Evolutionary conservation across 495 filamentous ascomycete species (phyloP).

Genomic region (Trichoderma reesei): DNA sequence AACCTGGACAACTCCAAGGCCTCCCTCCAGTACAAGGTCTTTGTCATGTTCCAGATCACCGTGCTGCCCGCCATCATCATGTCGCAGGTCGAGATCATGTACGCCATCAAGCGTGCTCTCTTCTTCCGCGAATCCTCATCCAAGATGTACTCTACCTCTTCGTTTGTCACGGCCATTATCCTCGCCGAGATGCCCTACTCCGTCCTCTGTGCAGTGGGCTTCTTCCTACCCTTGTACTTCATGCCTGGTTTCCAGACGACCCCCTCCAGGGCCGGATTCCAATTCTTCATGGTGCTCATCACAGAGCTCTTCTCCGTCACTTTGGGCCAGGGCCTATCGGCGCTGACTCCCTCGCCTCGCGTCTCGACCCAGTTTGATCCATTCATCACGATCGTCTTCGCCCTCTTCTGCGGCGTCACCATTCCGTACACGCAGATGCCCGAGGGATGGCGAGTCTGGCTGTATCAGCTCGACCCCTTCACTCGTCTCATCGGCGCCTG

Average conservation of each 20-base stretch:
- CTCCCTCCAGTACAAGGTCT: slow-evolving; percentile 68
- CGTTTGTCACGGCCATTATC: slow-evolving; percentile 61
- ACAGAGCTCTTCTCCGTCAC: slow-evolving; percentile 70
- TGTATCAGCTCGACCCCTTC: slow-evolving; percentile 78
- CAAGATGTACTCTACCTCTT: slow-evolving; percentile 68
- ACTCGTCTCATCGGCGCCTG: slow-evolving; percentile 73
- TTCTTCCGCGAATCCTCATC: slow-evolving; percentile 70
- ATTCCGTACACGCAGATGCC: slow-evolving; percentile 69
- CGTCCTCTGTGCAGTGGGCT: slow-evolving; percentile 60
- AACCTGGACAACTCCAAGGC: slow-evolving; percentile 57
- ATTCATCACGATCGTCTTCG: slow-evolving; percentile 68
- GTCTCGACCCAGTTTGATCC: slow-evolving; percentile 67
- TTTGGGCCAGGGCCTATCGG: slow-evolving; percentile 56
- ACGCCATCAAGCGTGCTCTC: slow-evolving; percentile 60
- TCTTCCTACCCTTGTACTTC: slow-evolving; percentile 70
- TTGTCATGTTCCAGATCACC: slow-evolving; percentile 75
- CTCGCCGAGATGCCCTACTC: slow-evolving; percentile 69
- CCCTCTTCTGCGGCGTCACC: slow-evolving; percentile 76
- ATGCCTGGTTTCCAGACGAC: slow-evolving; percentile 52
- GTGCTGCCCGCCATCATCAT: slow-evolving; percentile 68
- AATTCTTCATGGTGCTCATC: slow-evolving; percentile 72
- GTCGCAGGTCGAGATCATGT: slow-evolving; percentile 68
- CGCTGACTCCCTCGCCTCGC: slow-evolving; percentile 59
- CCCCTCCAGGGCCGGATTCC: slow-evolving; percentile 58
- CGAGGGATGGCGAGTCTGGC: slow-evolving; percentile 66